These are phyloP conservation scores for Xylaria scruposa DNA, from an alignment of 495 filamentous ascomycete species.

Conservation along the genomic window DNA sequence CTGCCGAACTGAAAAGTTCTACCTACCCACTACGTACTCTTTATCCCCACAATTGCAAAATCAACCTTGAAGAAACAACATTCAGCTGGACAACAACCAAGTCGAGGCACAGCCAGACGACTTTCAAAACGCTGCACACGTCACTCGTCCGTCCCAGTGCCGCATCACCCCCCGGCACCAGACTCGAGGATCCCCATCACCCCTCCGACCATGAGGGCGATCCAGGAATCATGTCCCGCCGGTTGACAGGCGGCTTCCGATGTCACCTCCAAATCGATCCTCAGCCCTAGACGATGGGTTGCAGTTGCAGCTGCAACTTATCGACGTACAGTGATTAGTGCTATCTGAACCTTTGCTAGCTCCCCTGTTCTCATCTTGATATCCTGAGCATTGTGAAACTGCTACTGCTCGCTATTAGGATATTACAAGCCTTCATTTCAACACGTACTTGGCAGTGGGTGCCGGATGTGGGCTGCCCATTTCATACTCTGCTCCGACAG, in stretches of 20 bases:
- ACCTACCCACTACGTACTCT: background rate
- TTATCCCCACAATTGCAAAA: constrained; percentile 15
- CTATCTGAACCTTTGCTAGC: constrained; percentile 5
- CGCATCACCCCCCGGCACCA: constrained; percentile 1
- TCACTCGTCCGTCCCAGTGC: constrained; percentile 3
- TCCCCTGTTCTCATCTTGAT: background rate
- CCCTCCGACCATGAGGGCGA: background rate
- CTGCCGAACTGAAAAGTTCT: background rate
- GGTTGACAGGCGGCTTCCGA: background rate
- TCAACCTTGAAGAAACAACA: constrained; percentile 9
- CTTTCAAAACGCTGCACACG: constrained; percentile 24
- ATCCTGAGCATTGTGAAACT: background rate
- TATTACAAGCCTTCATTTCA: constrained; percentile 4
- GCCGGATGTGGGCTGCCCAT: background rate
- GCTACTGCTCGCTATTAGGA: background rate
- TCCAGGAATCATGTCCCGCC: background rate
- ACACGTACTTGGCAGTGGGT: background rate
- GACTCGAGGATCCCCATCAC: background rate
- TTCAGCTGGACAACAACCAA: constrained; percentile 9
- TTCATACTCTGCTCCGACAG: background rate
- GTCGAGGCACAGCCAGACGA: background rate
- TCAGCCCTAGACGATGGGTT: constrained; percentile 16
- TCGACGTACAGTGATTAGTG: background rate
- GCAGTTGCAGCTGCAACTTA: background rate
- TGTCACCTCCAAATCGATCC: background rate